Percentiles rank a stretch among this genome's conserved stretches.
These are phyloP conservation scores for Eucalyptus microcorys DNA, from an alignment of 345 rosid species.

Conservation along the genomic window DNA sequence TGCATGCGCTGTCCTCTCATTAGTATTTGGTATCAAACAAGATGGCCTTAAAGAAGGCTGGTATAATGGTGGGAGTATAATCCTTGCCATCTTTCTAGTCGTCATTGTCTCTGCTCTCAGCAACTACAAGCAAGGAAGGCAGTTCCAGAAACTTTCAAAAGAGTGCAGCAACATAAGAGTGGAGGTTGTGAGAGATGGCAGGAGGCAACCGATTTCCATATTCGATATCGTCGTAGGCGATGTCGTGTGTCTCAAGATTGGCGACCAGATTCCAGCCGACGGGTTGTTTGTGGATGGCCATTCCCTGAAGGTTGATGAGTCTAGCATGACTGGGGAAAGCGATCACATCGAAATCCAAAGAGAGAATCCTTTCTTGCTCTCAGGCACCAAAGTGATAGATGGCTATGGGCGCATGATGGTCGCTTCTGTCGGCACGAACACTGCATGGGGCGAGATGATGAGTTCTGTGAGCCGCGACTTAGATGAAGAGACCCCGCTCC, in stretches of 20 bases:
- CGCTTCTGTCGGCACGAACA: constrained; percentile 66
- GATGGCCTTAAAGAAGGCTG: constrained; percentile 51
- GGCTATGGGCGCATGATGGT: constrained; percentile 56
- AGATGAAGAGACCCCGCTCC: constrained; percentile 53
- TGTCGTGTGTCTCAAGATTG: constrained; percentile 35
- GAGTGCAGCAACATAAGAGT: constrained; percentile 40
- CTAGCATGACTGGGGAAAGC: constrained; percentile 63
- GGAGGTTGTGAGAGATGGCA: constrained; percentile 34
- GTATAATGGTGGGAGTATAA: constrained; percentile 64
- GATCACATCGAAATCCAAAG: constrained; percentile 24
- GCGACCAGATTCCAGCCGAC: constrained; percentile 63
- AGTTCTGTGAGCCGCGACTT: constrained; percentile 32
- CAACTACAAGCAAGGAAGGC: constrained; percentile 36
- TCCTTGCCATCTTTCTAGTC: constrained; percentile 38
- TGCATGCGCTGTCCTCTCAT: constrained; percentile 43
- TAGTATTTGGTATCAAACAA: constrained; percentile 47
- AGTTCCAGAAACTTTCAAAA: constrained; percentile 40
- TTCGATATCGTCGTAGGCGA: constrained; percentile 66
- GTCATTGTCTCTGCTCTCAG: constrained; percentile 38
- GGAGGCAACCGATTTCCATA: constrained; percentile 30
- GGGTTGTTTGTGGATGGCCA: constrained; percentile 41
- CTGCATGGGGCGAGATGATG: constrained; percentile 73
- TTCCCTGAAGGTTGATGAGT: constrained; percentile 34
- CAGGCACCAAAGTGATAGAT: constrained; percentile 41
- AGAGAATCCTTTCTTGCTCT: constrained; percentile 37